Conservation (phyloP, 768 basidiomycete species). For the Flagelloscypha sp. region DNA sequence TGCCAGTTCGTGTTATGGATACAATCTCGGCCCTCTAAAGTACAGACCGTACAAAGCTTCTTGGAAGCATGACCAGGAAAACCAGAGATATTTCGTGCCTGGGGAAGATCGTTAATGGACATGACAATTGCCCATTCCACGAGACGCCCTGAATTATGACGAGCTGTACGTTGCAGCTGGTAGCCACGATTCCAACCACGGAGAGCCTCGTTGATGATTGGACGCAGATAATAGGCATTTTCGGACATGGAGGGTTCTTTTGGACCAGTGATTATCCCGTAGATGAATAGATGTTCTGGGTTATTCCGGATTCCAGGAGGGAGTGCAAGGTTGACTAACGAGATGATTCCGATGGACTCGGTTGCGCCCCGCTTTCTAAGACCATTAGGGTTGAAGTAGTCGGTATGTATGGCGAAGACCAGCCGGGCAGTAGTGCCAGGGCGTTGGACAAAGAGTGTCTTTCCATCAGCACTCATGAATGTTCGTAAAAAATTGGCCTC, state of each 20-base stretch:
- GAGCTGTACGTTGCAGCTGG: conserved; percentile 12
- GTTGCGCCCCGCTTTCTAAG: conserved; percentile 19
- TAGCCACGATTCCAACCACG: conserved; percentile 23
- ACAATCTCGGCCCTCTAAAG: too few relatives aligned
- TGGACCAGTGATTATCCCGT: conserved; percentile 27
- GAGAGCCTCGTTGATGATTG: conserved; percentile 10
- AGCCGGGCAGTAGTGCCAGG: too few relatives aligned
- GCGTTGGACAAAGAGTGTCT: conserved; percentile 15
- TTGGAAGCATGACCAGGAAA: conserved; percentile 14
- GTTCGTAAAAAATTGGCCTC: conserved; percentile 19
- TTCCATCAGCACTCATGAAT: conserved; percentile 18
- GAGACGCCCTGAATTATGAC: conserved; percentile 10
- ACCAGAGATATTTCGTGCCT: conserved; percentile 19
- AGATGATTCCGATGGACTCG: conserved; percentile 22
- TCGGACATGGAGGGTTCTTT: conserved; percentile 18
- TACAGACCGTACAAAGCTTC: conserved; percentile 24
- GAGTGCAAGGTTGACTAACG: conserved; percentile 27
- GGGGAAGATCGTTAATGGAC: conserved; percentile 25
- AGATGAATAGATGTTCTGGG: conserved; percentile 26
- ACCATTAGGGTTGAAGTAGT: conserved; percentile 27
- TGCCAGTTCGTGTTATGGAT: neutral
- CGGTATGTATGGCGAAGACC: conserved; percentile 22
- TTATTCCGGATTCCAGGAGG: conserved; percentile 21
- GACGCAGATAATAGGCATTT: conserved; percentile 17
- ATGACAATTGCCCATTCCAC: conserved; percentile 19